These are phyloP conservation scores for Dryas drummondii DNA, from an alignment of 306 rosid species.

Conservation along the genomic window DNA sequence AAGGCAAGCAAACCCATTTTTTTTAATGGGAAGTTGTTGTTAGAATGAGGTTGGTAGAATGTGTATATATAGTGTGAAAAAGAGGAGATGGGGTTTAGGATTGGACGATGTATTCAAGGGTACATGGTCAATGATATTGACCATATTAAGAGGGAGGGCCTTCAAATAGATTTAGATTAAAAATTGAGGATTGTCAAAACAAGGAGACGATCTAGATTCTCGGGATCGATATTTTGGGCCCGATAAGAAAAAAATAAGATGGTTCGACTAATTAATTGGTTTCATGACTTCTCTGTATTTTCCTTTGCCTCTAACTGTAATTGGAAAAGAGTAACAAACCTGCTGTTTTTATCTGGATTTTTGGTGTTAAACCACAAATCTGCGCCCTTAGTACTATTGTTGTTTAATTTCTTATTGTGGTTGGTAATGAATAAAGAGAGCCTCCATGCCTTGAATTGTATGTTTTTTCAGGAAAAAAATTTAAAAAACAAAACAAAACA, in stretches of 20 bases:
- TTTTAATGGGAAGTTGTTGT: background rate
- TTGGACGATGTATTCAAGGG: conserved; percentile 6
- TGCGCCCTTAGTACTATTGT: too few relatives aligned
- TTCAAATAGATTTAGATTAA: too few relatives aligned
- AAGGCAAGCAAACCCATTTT: background rate
- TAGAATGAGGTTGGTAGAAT: background rate
- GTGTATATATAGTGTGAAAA: background rate
- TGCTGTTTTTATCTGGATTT: conserved; percentile 23
- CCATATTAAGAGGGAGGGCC: background rate
- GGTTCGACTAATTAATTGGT: background rate
- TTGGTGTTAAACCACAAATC: conserved; percentile 4
- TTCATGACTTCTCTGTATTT: conserved; percentile 3
- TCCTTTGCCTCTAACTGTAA: conserved; percentile 16
- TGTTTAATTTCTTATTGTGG: too few relatives aligned
- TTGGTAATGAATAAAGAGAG: too few relatives aligned
- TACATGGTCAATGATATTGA: background rate
- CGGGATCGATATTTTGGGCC: too few relatives aligned
- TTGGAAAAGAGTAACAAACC: conserved; percentile 1
- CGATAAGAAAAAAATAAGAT: too few relatives aligned
- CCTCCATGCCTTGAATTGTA: too few relatives aligned
- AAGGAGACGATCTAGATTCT: too few relatives aligned
- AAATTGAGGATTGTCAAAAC: too few relatives aligned
- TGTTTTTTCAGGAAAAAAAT: too few relatives aligned
- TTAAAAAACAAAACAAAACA: too few relatives aligned
- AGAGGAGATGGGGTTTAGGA: background rate